Evolutionary conservation across 805 yeast species (phyloP), one percentile per base, ranked within the genome.

Genomic region (Lipomyces starkeyi): DNA sequence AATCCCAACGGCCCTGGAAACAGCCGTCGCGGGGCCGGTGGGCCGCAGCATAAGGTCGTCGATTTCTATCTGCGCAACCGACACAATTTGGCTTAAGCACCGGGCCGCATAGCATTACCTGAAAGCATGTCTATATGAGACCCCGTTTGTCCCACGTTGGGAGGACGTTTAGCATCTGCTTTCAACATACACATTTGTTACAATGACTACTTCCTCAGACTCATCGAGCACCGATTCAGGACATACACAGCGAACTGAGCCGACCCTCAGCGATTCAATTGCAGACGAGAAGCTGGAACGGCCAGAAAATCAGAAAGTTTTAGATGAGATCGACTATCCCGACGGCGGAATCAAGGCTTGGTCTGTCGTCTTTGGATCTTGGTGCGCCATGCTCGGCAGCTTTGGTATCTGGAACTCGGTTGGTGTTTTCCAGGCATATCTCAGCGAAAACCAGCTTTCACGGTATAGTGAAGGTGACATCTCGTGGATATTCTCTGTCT

Each of bases 351-450:
- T 73, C 59, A 83, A 83, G 14, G 88, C 90, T 80, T 79, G 88
- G 76, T 80, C 82, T 4, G 86, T 87, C 0, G 76, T 85, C 2
- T 67, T 85, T n/a, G 90, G 89, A 2, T 82, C 88, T 0, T 85
- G 86, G 73, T 76, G 86, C 47, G 91, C 91, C 2, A 78, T 87
- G 68, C 75, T 85, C 6, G 83, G 85, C 56, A 81, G 85, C 3
- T 85, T 89, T 75, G 96, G 96, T 1, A 71, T 90, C 35, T 81
- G 88, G 77, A 90, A 89, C 74, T 63, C 73, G 35, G 37, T 85
- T 13, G 92, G 93, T 64, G 89, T 88, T 0, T 81, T 89, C 53
- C 91, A 89, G 76, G 85, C 91, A 0, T 88, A 86, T 75, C 82
- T 89, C 1, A 78, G 85, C 2, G 76, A 78, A 20, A 84, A 88